A percentile compares a stretch with the other conserved stretches of the same genome.
phyloP scores from a whole-genome alignment of 345 rosid genomes.

The Linum trigynum region DNA sequence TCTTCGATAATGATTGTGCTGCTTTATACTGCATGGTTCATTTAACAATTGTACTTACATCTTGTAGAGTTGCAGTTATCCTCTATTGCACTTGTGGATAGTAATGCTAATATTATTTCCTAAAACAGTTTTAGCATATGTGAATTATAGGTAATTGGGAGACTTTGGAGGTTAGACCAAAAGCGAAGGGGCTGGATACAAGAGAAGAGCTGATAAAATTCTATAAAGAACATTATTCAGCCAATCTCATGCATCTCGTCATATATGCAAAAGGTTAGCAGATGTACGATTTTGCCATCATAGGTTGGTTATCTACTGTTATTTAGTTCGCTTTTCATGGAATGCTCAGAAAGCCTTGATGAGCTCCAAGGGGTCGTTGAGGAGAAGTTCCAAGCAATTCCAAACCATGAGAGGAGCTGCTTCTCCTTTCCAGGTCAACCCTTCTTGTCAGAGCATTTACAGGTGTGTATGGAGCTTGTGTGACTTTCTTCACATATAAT shows the following conservation, averaged over 20 bases:
- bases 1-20: not conserved
- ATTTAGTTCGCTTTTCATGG: conserved; percentile 18
- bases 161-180: conserved; percentile 70
- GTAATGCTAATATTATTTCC: not conserved
- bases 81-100: not conserved
- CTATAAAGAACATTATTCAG: conserved; percentile 76
- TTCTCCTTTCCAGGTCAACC: conserved; percentile 68
- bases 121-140: not conserved
- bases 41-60: not conserved
- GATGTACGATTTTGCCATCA: conserved; percentile 4
- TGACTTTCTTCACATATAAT: not conserved
- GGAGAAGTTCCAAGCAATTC: conserved; percentile 59
- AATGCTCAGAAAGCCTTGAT: conserved; percentile 60
- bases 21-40: not conserved
- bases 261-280: conserved; percentile 71
- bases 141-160: conserved; percentile 66
- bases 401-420: conserved; percentile 37
- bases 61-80: no score
- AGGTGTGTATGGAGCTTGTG: conserved; percentile 32
- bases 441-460: conserved; percentile 66
- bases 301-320: not conserved
- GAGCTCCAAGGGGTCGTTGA: conserved; percentile 57
- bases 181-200: conserved; percentile 69
- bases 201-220: conserved; percentile 72
- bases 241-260: conserved; percentile 84